Evolutionary conservation across 805 yeast genomes (phyloP), one percentile per base, ranked within the genome.

Genomic region (Novakomyces olei): DNA sequence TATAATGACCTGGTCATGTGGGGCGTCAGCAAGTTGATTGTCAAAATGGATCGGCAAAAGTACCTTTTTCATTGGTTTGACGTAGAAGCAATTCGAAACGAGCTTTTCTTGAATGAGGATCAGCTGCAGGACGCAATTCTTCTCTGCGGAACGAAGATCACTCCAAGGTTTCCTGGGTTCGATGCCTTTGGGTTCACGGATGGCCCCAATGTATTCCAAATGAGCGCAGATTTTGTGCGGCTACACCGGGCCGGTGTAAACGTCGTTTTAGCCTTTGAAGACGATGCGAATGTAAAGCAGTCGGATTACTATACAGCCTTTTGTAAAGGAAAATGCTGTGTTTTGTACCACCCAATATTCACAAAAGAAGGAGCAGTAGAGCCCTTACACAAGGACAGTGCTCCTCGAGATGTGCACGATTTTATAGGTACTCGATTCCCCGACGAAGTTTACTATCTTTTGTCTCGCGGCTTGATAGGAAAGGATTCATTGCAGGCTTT

Each of bases 401-500:
- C 74, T 30, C 95, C 96, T 3, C 66, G 68, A 38, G 92, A 81
- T 49, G 57, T 78, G 8, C 88, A 78, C 48, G 81, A 72, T 29
- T 65, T 81, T 30, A 62, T 88, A 31, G 80, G 91, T 6, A 79
- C 76, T 49, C 67, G 83, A 46, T 58, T 88, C 33, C 91, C 95
- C 2, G 76, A 79, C 34, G 96, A 83, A 52, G 61, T 75, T 27
- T 73, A 68, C 45, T 81, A 73, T 48, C 88, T 80, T 50, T 69
- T 69, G 46, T 73, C 91, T 1, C 51, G 75, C 36, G 96, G 95
- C 1, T 48, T 83, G 16, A 55, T 75, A 8, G 66, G 72, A 5
- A 54, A 72, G 4, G 70, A 69, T 36, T 49, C 78, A 16, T 61
- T 74, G 27, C 75, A 73, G 39, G 67, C 80, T 0, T 58, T 83